Conservation (phyloP, 148 eudicot species). For the Camellia lanceoleosa region DNA sequence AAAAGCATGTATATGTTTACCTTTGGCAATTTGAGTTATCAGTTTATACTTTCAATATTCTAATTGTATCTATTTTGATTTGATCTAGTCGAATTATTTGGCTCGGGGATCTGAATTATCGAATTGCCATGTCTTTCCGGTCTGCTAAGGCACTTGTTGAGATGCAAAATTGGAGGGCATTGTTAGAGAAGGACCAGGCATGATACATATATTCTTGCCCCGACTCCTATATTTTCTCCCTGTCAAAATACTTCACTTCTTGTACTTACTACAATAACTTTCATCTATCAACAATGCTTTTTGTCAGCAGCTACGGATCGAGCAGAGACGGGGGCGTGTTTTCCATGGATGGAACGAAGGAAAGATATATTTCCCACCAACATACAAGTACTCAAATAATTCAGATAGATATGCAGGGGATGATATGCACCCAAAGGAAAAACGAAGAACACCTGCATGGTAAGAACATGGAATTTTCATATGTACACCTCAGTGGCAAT, state of each 20-base stretch:
- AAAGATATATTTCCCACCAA: slow-evolving; percentile 92
- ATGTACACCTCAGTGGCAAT: neutral
- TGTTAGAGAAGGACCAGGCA: slow-evolving; percentile 93
- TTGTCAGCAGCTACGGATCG: slow-evolving; percentile 62
- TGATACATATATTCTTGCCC: slow-evolving; percentile 11
- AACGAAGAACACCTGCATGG: slow-evolving; percentile 97
- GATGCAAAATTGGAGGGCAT: slow-evolving; percentile 97
- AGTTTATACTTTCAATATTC: neutral
- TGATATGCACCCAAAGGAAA: slow-evolving; percentile 78
- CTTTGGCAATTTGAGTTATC: neutral
- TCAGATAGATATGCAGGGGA: slow-evolving; percentile 93
- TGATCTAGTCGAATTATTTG: slow-evolving; percentile 78
- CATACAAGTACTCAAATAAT: slow-evolving; percentile 88
- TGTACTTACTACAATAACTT: neutral
- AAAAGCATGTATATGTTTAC: neutral
- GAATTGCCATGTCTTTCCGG: slow-evolving; percentile 82
- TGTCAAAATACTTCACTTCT: neutral
- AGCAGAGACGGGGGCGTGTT: slow-evolving; percentile 80
- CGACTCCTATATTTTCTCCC: neutral
- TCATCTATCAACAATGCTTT: slow-evolving; percentile 3
- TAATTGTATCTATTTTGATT: slow-evolving; percentile 17
- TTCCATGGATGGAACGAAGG: slow-evolving; percentile 93
- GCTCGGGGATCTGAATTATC: slow-evolving; percentile 96
- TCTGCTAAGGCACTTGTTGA: slow-evolving; percentile 90
- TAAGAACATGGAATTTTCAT: slow-evolving; percentile 24